A percentile compares a stretch with the other conserved stretches of the same genome.
Evolutionary conservation across 2,329 filamentous ascomycete species (phyloP).

Genomic region (Cladophialophora yegresii): DNA sequence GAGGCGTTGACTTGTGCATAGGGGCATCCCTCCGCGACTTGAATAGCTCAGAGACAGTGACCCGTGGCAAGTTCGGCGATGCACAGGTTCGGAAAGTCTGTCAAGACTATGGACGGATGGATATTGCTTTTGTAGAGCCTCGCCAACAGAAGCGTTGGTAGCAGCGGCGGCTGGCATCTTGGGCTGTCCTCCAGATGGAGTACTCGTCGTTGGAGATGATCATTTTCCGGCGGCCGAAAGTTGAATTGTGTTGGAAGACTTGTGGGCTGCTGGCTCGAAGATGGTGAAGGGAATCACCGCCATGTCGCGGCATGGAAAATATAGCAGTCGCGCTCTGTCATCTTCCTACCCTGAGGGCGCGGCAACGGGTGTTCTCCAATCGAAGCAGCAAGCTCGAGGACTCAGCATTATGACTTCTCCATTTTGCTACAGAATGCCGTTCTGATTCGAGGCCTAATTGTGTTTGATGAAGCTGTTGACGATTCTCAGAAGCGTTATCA

Average conservation of each 20-base stretch:
- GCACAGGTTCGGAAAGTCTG: conserved; percentile 6
- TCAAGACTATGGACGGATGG: conserved; percentile 37
- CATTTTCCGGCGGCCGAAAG: background rate
- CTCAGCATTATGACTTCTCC: background rate
- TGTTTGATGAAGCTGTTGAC: background rate
- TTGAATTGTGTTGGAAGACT: background rate
- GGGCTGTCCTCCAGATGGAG: conserved; percentile 21
- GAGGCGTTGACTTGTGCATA: conserved; percentile 35
- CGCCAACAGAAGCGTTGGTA: conserved; percentile 40
- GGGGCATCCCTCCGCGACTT: conserved; percentile 36
- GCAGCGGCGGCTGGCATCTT: conserved; percentile 16
- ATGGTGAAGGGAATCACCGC: background rate
- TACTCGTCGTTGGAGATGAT: conserved; percentile 13
- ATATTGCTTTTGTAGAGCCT: conserved; percentile 30
- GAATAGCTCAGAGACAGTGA: conserved; percentile 39
- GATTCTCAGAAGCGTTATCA: background rate
- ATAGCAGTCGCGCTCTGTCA: background rate
- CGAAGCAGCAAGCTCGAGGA: background rate
- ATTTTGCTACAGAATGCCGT: no score
- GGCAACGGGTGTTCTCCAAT: background rate
- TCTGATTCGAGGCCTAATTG: background rate
- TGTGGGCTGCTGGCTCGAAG: background rate
- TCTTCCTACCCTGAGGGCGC: background rate
- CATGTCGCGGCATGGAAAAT: background rate
- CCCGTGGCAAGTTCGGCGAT: conserved; percentile 40